Base-by-base conservation (phyloP, 106 monocot species). In the Hemerocallis citrina region DNA sequence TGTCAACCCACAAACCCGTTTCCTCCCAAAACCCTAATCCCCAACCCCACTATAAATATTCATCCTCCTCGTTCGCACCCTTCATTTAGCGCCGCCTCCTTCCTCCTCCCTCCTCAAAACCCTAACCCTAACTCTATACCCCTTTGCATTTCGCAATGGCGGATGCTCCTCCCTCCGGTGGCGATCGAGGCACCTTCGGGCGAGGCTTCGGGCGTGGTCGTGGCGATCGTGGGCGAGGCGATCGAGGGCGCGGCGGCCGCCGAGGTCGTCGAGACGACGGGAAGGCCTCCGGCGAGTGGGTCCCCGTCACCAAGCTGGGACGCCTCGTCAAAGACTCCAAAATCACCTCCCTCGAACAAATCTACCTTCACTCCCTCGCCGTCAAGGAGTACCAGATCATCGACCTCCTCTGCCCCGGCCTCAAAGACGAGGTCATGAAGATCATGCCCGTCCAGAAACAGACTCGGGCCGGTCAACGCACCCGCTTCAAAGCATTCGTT, bases 401-500 rank as follows among this genome's bases (percentile, higher is more conserved):
- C 17, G 69, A 69, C 8, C 5, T 16, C 16, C 69, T 69, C 27
- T 39, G 38, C 27, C 59, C 69, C 13, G 50, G 37, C 1, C 61
- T 69, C 38, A 61, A 69, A 27, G 69, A 69, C 61, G 69, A 69
- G 49, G 51, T 69, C 20, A 61, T 69, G 69, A 69, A 69, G 39
- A 69, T 69, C 36, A 69, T 61, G 69, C 61, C 61, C 3, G 60
- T 69, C 30, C 69, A 69, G 38, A 69, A 69, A 20, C 69, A 72
- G 64, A 64, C 45, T 21, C 55, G 45, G 25, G 57, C 66, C 14
- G 59, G 73, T 16, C 73, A 59, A 13, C 35, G 69, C 7, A 69
- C 69, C 12, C 50, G 88, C 4, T 89, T 89, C 67, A 89, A 89
- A 77, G 88, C 88, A 42, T 89, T 84, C 61, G 80, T 88, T 19